phyloP scores from a whole-genome alignment of 768 basidiomycete species.

The Panellus pusillus region DNA sequence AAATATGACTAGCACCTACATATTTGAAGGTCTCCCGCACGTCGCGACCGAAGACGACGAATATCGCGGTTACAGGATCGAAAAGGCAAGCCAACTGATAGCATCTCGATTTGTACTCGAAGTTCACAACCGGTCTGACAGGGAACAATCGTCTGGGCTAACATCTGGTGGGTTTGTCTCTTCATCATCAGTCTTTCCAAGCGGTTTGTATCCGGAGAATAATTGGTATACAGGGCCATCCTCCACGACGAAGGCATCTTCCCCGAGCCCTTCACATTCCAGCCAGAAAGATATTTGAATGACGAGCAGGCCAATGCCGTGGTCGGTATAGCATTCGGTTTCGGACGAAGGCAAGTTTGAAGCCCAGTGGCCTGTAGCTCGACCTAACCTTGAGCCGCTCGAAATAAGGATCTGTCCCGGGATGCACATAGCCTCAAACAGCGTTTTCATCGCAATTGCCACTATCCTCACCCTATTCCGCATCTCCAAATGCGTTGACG shows the following conservation, averaged over 20 bases:
- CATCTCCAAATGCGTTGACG: slow-evolving; percentile 9
- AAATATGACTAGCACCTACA: no score
- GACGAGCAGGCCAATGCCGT: slow-evolving; percentile 15
- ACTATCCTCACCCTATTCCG: slow-evolving; percentile 19
- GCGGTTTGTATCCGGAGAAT: no score
- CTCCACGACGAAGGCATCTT: slow-evolving; percentile 28
- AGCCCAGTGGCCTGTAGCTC: no score
- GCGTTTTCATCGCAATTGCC: slow-evolving; percentile 23
- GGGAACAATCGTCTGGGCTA: slow-evolving; percentile 13
- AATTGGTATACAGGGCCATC: slow-evolving; percentile 21
- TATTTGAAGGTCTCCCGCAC: slow-evolving; percentile 20
- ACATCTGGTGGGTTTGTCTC: neutral
- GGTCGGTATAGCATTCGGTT: slow-evolving; percentile 11
- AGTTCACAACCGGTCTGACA: neutral
- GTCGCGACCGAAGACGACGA: slow-evolving; percentile 31
- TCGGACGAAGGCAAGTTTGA: slow-evolving; percentile 20
- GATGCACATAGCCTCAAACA: slow-evolving; percentile 19
- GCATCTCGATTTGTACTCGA: neutral
- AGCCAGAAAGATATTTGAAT: slow-evolving; percentile 28
- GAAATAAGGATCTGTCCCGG: slow-evolving; percentile 28
- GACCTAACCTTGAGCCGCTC: no score
- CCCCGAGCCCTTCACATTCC: slow-evolving; percentile 27
- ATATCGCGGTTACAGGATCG: slow-evolving; percentile 32
- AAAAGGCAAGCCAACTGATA: slow-evolving; percentile 30
- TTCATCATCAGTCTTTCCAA: slow-evolving; percentile 17